Evolutionary conservation across 208 protist species (phyloP).

Genomic region (Spironucleus salmonicida): DNA sequence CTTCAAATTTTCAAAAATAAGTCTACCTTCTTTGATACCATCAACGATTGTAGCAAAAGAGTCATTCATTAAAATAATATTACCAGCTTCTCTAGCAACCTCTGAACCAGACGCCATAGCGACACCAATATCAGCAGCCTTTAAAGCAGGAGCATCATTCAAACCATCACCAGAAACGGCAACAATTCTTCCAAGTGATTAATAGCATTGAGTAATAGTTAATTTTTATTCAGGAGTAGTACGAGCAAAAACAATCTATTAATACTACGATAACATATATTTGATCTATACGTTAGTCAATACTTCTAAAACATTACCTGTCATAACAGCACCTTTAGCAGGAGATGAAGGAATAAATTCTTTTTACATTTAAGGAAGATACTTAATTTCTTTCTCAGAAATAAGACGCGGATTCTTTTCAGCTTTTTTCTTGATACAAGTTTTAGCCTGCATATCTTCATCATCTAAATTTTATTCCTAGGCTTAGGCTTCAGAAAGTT

Average conservation of each 20-base stretch:
- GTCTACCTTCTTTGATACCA: constrained; percentile 31
- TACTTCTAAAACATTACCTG: neutral
- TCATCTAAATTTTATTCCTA: too few relatives aligned
- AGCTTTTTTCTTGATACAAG: too few relatives aligned
- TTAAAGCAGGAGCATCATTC: constrained; percentile 81
- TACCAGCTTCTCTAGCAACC: constrained; percentile 63
- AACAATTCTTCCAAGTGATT: constrained; percentile 48
- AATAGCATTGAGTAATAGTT: constrained; percentile 42
- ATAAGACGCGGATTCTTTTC: too few relatives aligned
- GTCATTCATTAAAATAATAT: constrained; percentile 81
- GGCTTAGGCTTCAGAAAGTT: too few relatives aligned
- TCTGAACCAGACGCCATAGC: constrained; percentile 71
- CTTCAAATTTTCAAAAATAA: constrained; percentile 37
- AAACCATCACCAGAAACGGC: constrained; percentile 72
- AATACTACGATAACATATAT: neutral
- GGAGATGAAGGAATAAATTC: constrained; percentile 16
- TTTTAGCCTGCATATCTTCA: too few relatives aligned
- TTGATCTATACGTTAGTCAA: neutral
- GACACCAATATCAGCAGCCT: constrained; percentile 76
- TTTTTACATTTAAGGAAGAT: constrained; percentile 22
- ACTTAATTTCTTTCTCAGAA: constrained; percentile 32
- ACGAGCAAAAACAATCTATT: constrained; percentile 64
- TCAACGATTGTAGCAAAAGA: constrained; percentile 88
- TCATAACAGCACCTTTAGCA: neutral
- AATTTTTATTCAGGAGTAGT: constrained; percentile 64